A percentile compares a stretch with the other conserved stretches of the same genome.
These are phyloP conservation scores for Zangia roseola DNA, from an alignment of 768 basidiomycete genomes.

Conservation along the genomic window DNA sequence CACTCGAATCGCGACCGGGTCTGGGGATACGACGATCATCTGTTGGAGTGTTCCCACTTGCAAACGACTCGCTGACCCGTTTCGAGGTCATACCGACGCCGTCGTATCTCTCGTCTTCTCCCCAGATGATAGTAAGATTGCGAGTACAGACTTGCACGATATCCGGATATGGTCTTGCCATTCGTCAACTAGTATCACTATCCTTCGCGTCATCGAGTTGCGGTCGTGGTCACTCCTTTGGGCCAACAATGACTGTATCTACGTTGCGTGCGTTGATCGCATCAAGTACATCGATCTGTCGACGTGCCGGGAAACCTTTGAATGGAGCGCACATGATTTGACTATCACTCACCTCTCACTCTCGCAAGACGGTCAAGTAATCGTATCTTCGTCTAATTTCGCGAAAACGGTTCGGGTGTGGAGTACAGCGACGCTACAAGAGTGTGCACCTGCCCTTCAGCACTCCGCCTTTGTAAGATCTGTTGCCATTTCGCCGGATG, in stretches of 20 bases:
- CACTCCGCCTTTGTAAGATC: background rate
- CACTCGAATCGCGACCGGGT: background rate
- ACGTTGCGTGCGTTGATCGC: background rate
- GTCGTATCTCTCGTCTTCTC: conserved; percentile 2
- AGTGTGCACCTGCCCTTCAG: background rate
- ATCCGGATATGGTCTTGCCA: background rate
- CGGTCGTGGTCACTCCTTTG: background rate
- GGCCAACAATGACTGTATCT: background rate
- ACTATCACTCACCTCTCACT: conserved; percentile 1
- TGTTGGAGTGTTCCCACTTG: conserved; percentile 4
- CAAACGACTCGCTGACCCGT: background rate
- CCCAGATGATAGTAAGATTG: background rate
- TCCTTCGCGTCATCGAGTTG: background rate
- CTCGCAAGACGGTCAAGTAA: conserved; percentile 6
- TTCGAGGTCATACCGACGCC: background rate
- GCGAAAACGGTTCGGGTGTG: conserved; percentile 16
- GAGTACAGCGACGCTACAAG: conserved; percentile 3
- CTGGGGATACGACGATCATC: conserved; percentile 1
- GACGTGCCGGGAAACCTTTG: background rate
- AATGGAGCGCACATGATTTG: conserved; percentile 8
- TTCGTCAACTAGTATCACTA: background rate
- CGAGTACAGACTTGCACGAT: background rate
- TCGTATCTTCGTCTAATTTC: conserved; percentile 9
- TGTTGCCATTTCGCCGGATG: conserved; percentile 1
- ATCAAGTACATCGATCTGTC: conserved; percentile 2